These are phyloP conservation scores for Saccharum officinarum DNA, from an alignment of 176 grass and related monocot genomes.

Conservation along the genomic window DNA sequence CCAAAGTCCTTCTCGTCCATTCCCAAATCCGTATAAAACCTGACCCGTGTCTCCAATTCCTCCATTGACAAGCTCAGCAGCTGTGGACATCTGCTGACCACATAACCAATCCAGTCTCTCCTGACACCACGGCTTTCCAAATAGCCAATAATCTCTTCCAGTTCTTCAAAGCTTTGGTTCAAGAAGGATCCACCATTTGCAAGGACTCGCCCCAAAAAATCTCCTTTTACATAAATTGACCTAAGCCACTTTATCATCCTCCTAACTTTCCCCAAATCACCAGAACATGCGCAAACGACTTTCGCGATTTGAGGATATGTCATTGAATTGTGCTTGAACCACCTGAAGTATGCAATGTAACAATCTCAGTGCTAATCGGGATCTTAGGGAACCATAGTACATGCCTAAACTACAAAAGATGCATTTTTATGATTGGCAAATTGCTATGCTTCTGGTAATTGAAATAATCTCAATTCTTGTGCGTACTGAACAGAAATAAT, in stretches of 20 bases:
- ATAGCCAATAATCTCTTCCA: slow-evolving; percentile 64
- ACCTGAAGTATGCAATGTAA: slow-evolving; percentile 53
- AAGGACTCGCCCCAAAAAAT: slow-evolving; percentile 72
- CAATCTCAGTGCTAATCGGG: not conserved
- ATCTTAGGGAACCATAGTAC: not conserved
- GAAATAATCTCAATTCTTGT: too few relatives aligned
- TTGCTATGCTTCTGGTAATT: not conserved
- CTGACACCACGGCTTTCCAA: slow-evolving; percentile 71
- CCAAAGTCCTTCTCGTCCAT: slow-evolving; percentile 88
- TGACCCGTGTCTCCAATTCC: slow-evolving; percentile 62
- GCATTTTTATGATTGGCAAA: not conserved
- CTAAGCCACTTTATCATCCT: slow-evolving; percentile 73
- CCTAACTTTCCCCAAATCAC: slow-evolving; percentile 72
- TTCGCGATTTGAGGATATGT: slow-evolving; percentile 83
- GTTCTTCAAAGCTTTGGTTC: slow-evolving; percentile 52
- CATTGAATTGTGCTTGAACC: slow-evolving; percentile 95
- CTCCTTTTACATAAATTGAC: slow-evolving; percentile 75
- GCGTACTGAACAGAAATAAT: too few relatives aligned
- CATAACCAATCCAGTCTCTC: slow-evolving; percentile 84
- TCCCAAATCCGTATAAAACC: slow-evolving; percentile 84
- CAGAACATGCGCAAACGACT: slow-evolving; percentile 65
- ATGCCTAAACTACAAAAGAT: not conserved
- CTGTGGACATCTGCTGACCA: slow-evolving; percentile 72
- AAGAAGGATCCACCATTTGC: slow-evolving; percentile 56
- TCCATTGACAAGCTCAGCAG: slow-evolving; percentile 59